Conservation (phyloP, 495 filamentous ascomycete species). For the Penicillium argentinense region DNA sequence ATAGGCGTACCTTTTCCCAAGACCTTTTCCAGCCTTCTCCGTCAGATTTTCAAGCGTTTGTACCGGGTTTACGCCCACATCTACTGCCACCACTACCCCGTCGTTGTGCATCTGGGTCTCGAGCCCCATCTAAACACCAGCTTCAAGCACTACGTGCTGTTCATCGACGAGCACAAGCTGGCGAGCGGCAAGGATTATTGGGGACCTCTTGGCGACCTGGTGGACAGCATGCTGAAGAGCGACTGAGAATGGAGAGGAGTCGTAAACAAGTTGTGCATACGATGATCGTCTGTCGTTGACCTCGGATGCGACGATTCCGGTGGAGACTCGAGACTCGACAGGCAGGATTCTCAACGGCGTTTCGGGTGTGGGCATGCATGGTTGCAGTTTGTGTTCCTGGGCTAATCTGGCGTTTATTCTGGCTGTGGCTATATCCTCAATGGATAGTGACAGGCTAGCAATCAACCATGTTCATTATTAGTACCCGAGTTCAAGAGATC, state of each 20-base stretch:
- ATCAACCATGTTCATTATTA: background rate
- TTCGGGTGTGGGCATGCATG: constrained; percentile 25
- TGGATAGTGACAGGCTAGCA: background rate
- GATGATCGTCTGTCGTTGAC: constrained; percentile 9
- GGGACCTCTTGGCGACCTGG: constrained; percentile 93
- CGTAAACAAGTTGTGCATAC: constrained; percentile 10
- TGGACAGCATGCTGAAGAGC: constrained; percentile 94
- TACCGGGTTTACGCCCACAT: constrained; percentile 99
- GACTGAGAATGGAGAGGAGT: constrained; percentile 53
- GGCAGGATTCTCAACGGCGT: constrained; percentile 25
- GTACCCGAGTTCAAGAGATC: background rate
- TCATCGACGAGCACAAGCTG: constrained; percentile 89
- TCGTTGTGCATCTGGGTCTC: constrained; percentile 89
- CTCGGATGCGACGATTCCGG: constrained; percentile 1
- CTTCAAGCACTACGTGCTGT: constrained; percentile 99
- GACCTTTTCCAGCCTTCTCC: constrained; percentile 78
- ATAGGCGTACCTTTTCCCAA: constrained; percentile 93
- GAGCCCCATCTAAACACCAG: constrained; percentile 98
- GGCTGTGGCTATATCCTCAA: constrained; percentile 1
- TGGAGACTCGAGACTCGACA: too few relatives aligned
- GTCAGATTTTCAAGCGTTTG: constrained; percentile 96
- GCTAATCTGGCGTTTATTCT: constrained; percentile 16
- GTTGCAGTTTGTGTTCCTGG: constrained; percentile 8
- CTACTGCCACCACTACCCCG: constrained; percentile 99
- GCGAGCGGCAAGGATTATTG: constrained; percentile 95